A percentile compares a stretch with the other conserved stretches of the same genome.
These are phyloP conservation scores for Aspergillus brunneoviolaceus DNA, from an alignment of 2,329 filamentous ascomycete species.

Conservation along the genomic window DNA sequence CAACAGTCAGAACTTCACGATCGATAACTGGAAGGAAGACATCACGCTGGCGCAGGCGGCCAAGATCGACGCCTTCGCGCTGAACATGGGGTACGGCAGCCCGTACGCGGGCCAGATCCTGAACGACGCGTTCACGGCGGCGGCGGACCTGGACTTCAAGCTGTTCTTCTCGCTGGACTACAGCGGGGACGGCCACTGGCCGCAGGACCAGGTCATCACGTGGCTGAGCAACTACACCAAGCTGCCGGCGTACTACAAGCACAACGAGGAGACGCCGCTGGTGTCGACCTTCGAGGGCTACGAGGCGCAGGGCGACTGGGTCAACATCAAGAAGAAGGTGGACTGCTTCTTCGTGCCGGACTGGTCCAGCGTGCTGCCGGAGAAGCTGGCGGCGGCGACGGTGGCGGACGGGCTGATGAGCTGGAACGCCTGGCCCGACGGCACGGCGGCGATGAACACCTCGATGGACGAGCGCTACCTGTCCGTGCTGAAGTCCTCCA, in stretches of 20 bases:
- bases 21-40: slow-evolving; percentile 31
- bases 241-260: slow-evolving; percentile 27
- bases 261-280: slow-evolving; percentile 31
- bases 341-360: slow-evolving; percentile 49
- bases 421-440: slow-evolving; percentile 47
- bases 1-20: slow-evolving; percentile 26
- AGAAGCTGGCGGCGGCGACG: slow-evolving; percentile 21
- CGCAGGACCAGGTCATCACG: slow-evolving; percentile 24
- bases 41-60: slow-evolving; percentile 38
- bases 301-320: slow-evolving; percentile 45
- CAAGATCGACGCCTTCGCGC: slow-evolving; percentile 43
- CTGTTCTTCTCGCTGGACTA: slow-evolving; percentile 44
- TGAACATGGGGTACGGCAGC: slow-evolving; percentile 38
- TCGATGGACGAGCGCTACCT: slow-evolving; percentile 44
- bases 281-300: slow-evolving; percentile 50
- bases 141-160: slow-evolving; percentile 29
- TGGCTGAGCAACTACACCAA: slow-evolving; percentile 28
- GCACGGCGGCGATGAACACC: slow-evolving; percentile 38
- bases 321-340: slow-evolving; percentile 41
- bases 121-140: slow-evolving; percentile 27
- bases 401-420: slow-evolving; percentile 40
- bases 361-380: slow-evolving; percentile 41
- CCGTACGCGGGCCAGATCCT: slow-evolving; percentile 20
- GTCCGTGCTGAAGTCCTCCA: slow-evolving; percentile 20
- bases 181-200: slow-evolving; percentile 34